Percentiles rank a stretch among this genome's conserved stretches.
These are phyloP conservation scores for Pythium grandisporangium DNA, from an alignment of 352 stramenopile species.

Conservation along the genomic window DNA sequence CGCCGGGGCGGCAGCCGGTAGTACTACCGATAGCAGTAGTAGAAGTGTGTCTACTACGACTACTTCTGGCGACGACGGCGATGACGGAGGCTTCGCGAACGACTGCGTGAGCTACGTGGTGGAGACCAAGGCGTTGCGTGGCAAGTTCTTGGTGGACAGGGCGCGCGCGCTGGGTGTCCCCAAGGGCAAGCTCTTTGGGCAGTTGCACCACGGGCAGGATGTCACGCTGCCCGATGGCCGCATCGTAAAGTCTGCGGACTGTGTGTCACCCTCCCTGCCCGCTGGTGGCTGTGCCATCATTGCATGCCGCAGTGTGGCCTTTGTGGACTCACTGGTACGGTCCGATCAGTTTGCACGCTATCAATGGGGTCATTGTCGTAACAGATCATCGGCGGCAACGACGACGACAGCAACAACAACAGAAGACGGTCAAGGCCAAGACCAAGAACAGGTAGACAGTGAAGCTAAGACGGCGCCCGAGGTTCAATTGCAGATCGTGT, in stretches of 20 bases:
- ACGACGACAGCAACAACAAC: no score
- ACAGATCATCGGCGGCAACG: conserved; percentile 1
- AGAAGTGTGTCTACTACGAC: conserved; percentile 4
- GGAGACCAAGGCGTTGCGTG: conserved; percentile 55
- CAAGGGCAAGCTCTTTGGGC: conserved; percentile 67
- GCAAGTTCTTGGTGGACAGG: conserved; percentile 74
- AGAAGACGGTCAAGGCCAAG: no score
- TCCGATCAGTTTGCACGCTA: conserved; percentile 34
- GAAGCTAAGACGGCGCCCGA: conserved; percentile 5
- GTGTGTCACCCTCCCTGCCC: conserved; percentile 54
- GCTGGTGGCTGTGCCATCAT: conserved; percentile 38
- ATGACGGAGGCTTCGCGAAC: no score
- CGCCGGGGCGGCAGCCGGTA: no score
- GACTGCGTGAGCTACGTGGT: conserved; percentile 65
- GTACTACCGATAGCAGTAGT: no score
- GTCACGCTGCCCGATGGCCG: conserved; percentile 56
- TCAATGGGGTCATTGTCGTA: no score
- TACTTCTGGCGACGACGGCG: no score
- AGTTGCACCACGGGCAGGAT: conserved; percentile 72
- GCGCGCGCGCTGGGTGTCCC: conserved; percentile 60
- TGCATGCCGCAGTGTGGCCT: conserved; percentile 47
- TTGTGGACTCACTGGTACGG: conserved; percentile 46
- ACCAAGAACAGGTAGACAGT: conserved; percentile 1
- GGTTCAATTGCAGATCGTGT: conserved; percentile 50
- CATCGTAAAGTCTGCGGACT: conserved; percentile 57